Evolutionary conservation across 345 rosid genomes (phyloP).

Genomic region (Stellera chamaejasme): DNA sequence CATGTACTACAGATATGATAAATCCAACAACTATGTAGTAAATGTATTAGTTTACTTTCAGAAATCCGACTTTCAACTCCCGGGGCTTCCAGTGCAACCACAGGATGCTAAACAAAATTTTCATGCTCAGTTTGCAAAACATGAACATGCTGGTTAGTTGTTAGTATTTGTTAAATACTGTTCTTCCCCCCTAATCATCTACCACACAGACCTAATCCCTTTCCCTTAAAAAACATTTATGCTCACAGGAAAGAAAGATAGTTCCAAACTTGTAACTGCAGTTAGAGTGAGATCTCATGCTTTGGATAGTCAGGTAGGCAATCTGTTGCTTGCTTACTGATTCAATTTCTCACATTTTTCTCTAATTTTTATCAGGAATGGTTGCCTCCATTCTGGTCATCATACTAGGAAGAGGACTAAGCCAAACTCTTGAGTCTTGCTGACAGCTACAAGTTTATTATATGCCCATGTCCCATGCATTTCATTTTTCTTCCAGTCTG

Average conservation of each 20-base stretch:
- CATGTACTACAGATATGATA: too few relatives aligned
- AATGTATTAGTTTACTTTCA: constrained; percentile 1
- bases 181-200: too few relatives aligned
- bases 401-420: too few relatives aligned
- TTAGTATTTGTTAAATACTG: neutral
- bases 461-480: too few relatives aligned
- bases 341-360: neutral
- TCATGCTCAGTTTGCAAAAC: constrained; percentile 15
- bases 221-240: neutral
- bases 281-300: constrained; percentile 29
- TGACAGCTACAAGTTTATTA: too few relatives aligned
- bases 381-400: too few relatives aligned
- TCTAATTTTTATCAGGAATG: too few relatives aligned
- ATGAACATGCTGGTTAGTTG: constrained; percentile 22
- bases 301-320: constrained; percentile 32
- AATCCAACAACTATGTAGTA: too few relatives aligned
- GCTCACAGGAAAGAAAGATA: constrained; percentile 18
- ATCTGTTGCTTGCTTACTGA: constrained; percentile 21
- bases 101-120: constrained; percentile 10
- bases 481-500: too few relatives aligned
- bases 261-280: constrained; percentile 2
- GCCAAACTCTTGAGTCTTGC: too few relatives aligned
- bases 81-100: constrained; percentile 19
- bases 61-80: constrained; percentile 11
- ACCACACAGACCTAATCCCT: neutral